phyloP scores from a whole-genome alignment of 2,329 filamentous ascomycete species.

The Penicillium psychrosexuale region DNA sequence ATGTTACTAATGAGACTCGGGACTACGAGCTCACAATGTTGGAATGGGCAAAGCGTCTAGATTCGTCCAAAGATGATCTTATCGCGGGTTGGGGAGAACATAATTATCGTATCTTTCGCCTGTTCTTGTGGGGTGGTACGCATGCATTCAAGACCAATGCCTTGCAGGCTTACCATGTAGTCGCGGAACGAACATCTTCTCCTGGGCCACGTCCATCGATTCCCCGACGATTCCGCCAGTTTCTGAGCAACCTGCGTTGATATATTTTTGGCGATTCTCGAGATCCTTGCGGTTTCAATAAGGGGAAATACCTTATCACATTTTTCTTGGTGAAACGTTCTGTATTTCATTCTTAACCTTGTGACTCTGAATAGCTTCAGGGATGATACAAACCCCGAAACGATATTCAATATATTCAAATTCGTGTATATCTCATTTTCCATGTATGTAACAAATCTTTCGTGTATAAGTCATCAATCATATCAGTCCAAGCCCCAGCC shows the following conservation, averaged over 20 bases:
- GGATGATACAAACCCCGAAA: no score
- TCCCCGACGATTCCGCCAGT: neutral
- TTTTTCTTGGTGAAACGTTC: no score
- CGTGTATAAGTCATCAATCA: conserved; percentile 14
- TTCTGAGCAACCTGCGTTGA: conserved; percentile 3
- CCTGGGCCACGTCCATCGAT: conserved; percentile 8
- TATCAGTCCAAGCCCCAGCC: conserved; percentile 52
- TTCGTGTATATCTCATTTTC: neutral
- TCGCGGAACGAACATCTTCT: conserved; percentile 8
- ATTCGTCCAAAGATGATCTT: conserved; percentile 5
- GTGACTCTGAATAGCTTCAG: no score
- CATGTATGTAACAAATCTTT: conserved; percentile 2
- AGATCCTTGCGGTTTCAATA: neutral
- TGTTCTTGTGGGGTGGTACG: conserved; percentile 6
- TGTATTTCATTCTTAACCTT: no score
- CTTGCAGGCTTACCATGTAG: conserved; percentile 12
- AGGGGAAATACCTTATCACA: no score
- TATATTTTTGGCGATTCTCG: neutral
- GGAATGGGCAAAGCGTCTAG: conserved; percentile 13
- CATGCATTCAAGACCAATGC: conserved; percentile 8
- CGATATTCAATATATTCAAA: no score
- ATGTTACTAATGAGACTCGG: conserved; percentile 4
- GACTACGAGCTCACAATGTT: conserved; percentile 16
- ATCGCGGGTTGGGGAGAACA: conserved; percentile 10
- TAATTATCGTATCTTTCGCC: conserved; percentile 7